phyloP scores from a whole-genome alignment of 2,329 filamentous ascomycete species.

The Beauveria caledonica region DNA sequence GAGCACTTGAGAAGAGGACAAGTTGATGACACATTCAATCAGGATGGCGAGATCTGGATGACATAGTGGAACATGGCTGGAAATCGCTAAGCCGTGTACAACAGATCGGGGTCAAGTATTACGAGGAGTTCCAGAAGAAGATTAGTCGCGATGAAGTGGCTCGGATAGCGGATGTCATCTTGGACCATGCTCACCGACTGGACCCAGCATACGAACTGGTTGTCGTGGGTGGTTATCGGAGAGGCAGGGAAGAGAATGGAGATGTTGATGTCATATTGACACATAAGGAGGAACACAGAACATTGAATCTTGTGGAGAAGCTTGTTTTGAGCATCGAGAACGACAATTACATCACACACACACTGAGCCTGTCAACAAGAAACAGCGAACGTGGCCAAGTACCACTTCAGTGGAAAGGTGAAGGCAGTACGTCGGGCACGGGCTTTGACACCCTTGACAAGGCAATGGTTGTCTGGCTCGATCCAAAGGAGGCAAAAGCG shows the following conservation, averaged over 20 bases:
- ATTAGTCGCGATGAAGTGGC: constrained; percentile 71
- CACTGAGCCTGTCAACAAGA: constrained; percentile 59
- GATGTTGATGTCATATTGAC: constrained; percentile 84
- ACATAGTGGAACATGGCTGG: constrained; percentile 81
- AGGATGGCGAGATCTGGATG: constrained; percentile 77
- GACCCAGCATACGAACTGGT: constrained; percentile 46
- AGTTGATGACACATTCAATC: neutral
- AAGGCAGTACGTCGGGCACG: constrained; percentile 27
- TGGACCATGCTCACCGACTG: constrained; percentile 57
- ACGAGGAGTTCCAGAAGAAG: constrained; percentile 68
- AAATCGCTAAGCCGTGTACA: constrained; percentile 64
- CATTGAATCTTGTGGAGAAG: constrained; percentile 60
- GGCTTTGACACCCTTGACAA: constrained; percentile 90
- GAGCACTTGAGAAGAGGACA: neutral
- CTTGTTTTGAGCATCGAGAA: constrained; percentile 64
- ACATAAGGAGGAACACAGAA: constrained; percentile 63
- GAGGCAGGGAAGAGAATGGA: constrained; percentile 64
- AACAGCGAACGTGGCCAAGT: constrained; percentile 66
- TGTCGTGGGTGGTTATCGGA: constrained; percentile 73
- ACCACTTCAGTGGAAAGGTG: constrained; percentile 45
- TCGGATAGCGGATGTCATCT: constrained; percentile 54
- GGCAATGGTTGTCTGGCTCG: constrained; percentile 84
- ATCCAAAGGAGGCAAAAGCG: constrained; percentile 14
- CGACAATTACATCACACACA: constrained; percentile 70
- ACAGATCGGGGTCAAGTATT: constrained; percentile 91